phyloP scores from a whole-genome alignment of 352 stramenopile genomes.

The Phytopythium helicoides region DNA sequence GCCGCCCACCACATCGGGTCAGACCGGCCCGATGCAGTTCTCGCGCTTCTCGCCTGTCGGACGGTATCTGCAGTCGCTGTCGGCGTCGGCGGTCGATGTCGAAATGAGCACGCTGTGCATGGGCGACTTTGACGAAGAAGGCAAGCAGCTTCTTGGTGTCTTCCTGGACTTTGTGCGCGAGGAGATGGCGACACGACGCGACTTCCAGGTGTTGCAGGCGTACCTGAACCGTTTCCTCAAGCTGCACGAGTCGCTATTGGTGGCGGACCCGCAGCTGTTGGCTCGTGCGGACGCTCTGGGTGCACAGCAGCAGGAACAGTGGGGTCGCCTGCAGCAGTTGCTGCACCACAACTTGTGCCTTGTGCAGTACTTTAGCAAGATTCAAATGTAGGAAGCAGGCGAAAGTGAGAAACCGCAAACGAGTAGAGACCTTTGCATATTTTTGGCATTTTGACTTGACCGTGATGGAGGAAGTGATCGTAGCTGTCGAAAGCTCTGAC shows the following conservation, averaged over 20 bases:
- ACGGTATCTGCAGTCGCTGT: slow-evolving; percentile 70
- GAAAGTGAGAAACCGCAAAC: background rate
- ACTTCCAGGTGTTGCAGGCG: slow-evolving; percentile 81
- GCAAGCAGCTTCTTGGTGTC: slow-evolving; percentile 55
- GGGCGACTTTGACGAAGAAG: slow-evolving; percentile 76
- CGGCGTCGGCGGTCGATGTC: slow-evolving; percentile 70
- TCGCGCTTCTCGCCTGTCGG: slow-evolving; percentile 44
- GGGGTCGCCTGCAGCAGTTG: slow-evolving; percentile 77
- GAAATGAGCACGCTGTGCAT: slow-evolving; percentile 85
- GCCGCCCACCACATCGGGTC: slow-evolving; percentile 9
- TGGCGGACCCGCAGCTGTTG: slow-evolving; percentile 50
- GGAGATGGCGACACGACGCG: slow-evolving; percentile 57
- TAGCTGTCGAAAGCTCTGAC: slow-evolving; percentile 43
- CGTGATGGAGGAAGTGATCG: slow-evolving; percentile 40
- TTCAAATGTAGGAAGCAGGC: slow-evolving; percentile 65
- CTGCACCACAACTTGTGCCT: slow-evolving; percentile 86
- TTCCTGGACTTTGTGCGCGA: slow-evolving; percentile 69
- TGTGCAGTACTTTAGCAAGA: slow-evolving; percentile 87
- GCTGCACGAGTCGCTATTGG: slow-evolving; percentile 74
- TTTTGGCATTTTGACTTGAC: background rate
- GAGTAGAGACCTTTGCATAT: too few species aligned
- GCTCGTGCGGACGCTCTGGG: slow-evolving; percentile 54
- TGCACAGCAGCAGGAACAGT: slow-evolving; percentile 65
- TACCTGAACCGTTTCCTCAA: slow-evolving; percentile 89
- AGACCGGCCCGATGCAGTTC: slow-evolving; percentile 18